Evolutionary conservation across 495 filamentous ascomycete species (phyloP), one percentile per base, ranked within the genome.

Genomic region (Aspergillus campestris): DNA sequence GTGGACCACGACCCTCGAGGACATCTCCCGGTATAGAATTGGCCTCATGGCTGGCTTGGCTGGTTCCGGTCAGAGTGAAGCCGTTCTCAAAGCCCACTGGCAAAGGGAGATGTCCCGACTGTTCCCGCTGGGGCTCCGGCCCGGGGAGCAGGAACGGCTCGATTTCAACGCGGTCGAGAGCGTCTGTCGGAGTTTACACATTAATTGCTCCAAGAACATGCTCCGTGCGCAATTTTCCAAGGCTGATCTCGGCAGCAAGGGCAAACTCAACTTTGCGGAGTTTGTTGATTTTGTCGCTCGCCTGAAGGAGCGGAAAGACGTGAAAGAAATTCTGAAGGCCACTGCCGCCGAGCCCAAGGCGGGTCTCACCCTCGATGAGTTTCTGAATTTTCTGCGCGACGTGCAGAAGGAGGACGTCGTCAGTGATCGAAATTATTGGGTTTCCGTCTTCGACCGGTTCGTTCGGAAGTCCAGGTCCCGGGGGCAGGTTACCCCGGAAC

Each of bases 41-140:
- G 86, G 89, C 40, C 79, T 94, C 45, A 95, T 96, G 80, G 77
- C 86, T 14, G 90, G 86, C 24, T 62, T 97, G 47, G 83, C 86
- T 61, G 81, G 80, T 6, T 84, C 84, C 34, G 64, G 70, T 31
- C 77, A 79, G 45, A 82, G 83, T 58, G 89, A 96, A 57, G 83
- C 82, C 45, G 84, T 83, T 38, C 73, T 95, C 32, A 80, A 78
- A 40, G 76, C 75, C 31, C 86, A 91, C 58, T 98, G 92, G 92
- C 75, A 79, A 47, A 78, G 74, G n/a, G 89, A 92, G 60, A 92
- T 95, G 84, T 70, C 75, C 6, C 78, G 79, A 48, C 71, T 82
- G 35, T 82, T 80, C 44, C 71, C 72, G 2, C 70, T 77, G 31
- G 74, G 66, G 40, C 54, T 65, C 15, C 77, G 75, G 46, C 50